Percentiles rank a stretch among this genome's conserved stretches.
Evolutionary conservation across 257 asterid genomes (phyloP).

Genomic region (Solanum gracilifrons): DNA sequence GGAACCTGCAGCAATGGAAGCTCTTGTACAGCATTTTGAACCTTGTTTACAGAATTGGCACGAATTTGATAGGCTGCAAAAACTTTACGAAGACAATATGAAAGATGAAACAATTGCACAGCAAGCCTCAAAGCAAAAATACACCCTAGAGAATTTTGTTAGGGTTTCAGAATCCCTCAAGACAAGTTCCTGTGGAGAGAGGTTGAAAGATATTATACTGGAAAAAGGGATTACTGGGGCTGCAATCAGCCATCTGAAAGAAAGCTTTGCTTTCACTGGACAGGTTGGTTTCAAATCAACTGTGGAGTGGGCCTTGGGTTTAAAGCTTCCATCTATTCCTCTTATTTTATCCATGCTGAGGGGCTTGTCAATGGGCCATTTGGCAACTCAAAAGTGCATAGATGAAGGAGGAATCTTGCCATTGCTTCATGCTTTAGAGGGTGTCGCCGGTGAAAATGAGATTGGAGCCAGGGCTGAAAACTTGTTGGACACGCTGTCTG

Average conservation of each 20-base stretch:
- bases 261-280: constrained; percentile 57
- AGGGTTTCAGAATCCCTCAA: constrained; percentile 94
- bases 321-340: constrained; percentile 84
- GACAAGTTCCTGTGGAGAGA: constrained; percentile 96
- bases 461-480: constrained; percentile 97
- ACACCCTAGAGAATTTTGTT: constrained; percentile 87
- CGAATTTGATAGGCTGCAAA: constrained; percentile 71
- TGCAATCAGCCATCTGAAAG: constrained; percentile 77
- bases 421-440: constrained; percentile 91
- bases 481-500: constrained; percentile 90
- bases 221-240: constrained; percentile 82
- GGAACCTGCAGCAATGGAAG: constrained; percentile 98
- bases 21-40: constrained; percentile 87
- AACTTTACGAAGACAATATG: constrained; percentile 54
- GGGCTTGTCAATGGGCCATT: constrained; percentile 92
- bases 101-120: constrained; percentile 69
- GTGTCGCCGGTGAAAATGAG: constrained; percentile 93
- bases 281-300: constrained; percentile 70
- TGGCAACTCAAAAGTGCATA: constrained; percentile 76
- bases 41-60: constrained; percentile 82
- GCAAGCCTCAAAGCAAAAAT: constrained; percentile 69
- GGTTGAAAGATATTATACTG: constrained; percentile 91
- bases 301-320: constrained; percentile 60
- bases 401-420: constrained; percentile 80
- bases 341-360: constrained; percentile 89